Evolutionary conservation across 2,329 filamentous ascomycete species (phyloP).

Genomic region (Aspergillus sp.): DNA sequence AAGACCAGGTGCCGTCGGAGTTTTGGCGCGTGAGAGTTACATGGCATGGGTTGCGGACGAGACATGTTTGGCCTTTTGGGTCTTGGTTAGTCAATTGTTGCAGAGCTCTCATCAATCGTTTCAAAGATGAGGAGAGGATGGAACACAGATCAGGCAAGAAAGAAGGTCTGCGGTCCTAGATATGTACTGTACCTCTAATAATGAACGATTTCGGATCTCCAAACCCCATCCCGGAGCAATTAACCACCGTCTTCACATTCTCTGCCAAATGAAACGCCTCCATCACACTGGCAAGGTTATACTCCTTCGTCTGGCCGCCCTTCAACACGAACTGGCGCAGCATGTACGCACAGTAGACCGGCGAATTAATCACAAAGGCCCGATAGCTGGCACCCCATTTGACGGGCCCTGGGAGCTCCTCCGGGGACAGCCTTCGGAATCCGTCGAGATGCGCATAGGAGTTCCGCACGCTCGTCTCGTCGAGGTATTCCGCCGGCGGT

Average conservation of each 20-base stretch:
- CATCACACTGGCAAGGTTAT: conserved; percentile 26
- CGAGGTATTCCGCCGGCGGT: conserved; percentile 37
- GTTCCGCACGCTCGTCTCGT: conserved; percentile 24
- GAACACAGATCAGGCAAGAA: background rate
- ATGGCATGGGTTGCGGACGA: conserved; percentile 46
- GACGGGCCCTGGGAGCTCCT: conserved; percentile 35
- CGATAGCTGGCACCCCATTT: conserved; percentile 44
- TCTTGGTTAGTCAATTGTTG: background rate
- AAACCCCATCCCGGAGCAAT: conserved; percentile 47
- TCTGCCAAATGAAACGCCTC: conserved; percentile 40
- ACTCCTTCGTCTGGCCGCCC: conserved; percentile 34
- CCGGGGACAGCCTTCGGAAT: conserved; percentile 31
- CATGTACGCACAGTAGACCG: conserved; percentile 44
- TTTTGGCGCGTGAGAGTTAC: conserved; percentile 60
- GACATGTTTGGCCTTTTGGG: conserved; percentile 44
- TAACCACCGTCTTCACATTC: conserved; percentile 41
- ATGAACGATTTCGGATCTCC: conserved; percentile 43
- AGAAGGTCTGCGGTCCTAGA: no score
- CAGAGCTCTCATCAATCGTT: background rate
- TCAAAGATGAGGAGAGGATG: no score
- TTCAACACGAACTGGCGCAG: conserved; percentile 40
- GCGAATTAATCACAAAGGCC: conserved; percentile 45
- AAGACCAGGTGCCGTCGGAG: conserved; percentile 62
- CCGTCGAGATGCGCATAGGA: conserved; percentile 35
- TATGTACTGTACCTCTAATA: conserved; percentile 36